A percentile compares a stretch with the other conserved stretches of the same genome.
Evolutionary conservation across 2,329 filamentous ascomycete genomes (phyloP).

Genomic region (Nigrospora osmanthi): DNA sequence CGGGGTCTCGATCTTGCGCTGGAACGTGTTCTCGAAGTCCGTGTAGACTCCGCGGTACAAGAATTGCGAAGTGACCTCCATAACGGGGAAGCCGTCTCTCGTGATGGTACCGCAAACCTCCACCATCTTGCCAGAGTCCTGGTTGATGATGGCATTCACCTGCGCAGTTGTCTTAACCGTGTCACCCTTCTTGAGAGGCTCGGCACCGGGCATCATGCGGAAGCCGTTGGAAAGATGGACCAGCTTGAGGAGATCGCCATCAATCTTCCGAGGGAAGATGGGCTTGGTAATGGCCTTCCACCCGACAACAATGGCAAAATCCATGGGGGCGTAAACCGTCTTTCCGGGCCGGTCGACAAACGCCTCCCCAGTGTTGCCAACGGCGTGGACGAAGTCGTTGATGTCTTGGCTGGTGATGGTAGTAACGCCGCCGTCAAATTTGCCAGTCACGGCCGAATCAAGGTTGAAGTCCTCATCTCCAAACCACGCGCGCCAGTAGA

Average conservation of each 20-base stretch:
- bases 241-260: constrained; percentile 90
- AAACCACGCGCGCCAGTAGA: constrained; percentile 98
- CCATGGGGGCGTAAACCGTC: constrained; percentile 92
- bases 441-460: constrained; percentile 74
- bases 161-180: constrained; percentile 87
- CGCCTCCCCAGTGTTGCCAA: constrained; percentile 94
- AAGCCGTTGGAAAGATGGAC: constrained; percentile 97
- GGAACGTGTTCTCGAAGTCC: constrained; percentile 97
- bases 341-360: constrained; percentile 96
- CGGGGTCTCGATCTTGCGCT: constrained; percentile 90
- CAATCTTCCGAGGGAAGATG: constrained; percentile 94
- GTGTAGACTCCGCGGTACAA: constrained; percentile 88
- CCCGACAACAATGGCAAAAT: constrained; percentile 95
- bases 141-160: constrained; percentile 96
- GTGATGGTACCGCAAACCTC: constrained; percentile 97
- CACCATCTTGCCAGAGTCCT: constrained; percentile 98
- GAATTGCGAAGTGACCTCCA: constrained; percentile 99
- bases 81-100: constrained; percentile 75
- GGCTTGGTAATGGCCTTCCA: constrained; percentile 99
- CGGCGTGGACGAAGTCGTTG: constrained; percentile 97
- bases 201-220: constrained; percentile 93
- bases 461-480: constrained; percentile 78
- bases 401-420: constrained; percentile 88
- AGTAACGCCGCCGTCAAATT: constrained; percentile 82
- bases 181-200: constrained; percentile 93